Base-by-base conservation (phyloP, 306 rosid species). In the Vicia villosa region DNA sequence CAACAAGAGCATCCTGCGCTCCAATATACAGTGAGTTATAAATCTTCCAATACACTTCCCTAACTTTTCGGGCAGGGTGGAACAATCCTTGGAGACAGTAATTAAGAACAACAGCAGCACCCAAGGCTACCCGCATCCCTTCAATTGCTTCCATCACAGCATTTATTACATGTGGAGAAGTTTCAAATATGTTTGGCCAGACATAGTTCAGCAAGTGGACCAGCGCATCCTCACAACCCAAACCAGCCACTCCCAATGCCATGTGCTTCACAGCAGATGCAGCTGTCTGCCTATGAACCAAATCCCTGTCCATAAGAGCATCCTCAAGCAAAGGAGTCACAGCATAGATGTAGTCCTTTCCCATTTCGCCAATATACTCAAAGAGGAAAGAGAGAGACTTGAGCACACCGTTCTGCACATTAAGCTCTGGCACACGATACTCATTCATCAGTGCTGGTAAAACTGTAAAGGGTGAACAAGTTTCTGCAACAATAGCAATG, bases 161-260 rank as follows among this genome's bases (percentile, higher is more conserved):
- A 28, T 93, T 93, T 67, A 93, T 93, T 21, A 93, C 96, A 21
- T 93, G 98, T 0, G 98, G 98, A 2, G 98, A 93, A 6, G 98
- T 93, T 81, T 93, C 98, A 43, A 92, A 93, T 40, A 93, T 90
- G 82, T 93, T 93, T 20, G 98, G 98, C 96, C 98, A 90, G 20
- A 93, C 96, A 46, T 83, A 89, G 76, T 93, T 93, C 69, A 93
- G 81, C 81, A 93, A 79, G 70, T 93, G 98, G 60, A 90, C 73
- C 11, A 93, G 74, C 0, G 98, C 96, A 46, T 93, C 98, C 81
- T 93, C 98, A 8, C 96, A 90, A 47, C 98, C 98, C 89, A 93
- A 82, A 50, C 98, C 98, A 14, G 98, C 98, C 77, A 93, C 98
- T 41, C 98, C 98, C 69, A 93, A 64, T n/a, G 98, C 98, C 98